A percentile compares a stretch with the other conserved stretches of the same genome.
Conservation (phyloP, 148 eudicot genomes). For the Amaranthus hypochondriacus region DNA sequence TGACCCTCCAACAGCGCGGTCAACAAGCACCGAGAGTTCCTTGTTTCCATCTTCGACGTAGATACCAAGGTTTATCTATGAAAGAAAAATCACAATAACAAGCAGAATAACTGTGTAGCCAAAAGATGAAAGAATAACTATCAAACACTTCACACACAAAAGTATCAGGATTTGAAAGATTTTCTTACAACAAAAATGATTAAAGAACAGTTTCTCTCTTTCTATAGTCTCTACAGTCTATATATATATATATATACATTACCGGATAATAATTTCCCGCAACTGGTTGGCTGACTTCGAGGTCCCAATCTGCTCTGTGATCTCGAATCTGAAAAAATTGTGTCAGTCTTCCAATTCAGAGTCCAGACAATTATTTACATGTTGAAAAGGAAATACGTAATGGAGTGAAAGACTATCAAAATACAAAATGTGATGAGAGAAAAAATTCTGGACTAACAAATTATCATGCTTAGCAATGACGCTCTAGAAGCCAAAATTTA, state of each 20-base stretch:
- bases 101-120: not conserved
- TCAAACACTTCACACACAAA: not conserved
- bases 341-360: not conserved
- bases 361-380: not conserved
- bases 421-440: not conserved
- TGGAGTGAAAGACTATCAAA: not conserved
- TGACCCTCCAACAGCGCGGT: slow-evolving; percentile 78
- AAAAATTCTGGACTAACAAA: not conserved
- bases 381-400: not conserved
- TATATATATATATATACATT: slow-evolving; percentile 10
- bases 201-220: not conserved
- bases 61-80: slow-evolving; percentile 63
- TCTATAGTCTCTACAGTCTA: too few species aligned
- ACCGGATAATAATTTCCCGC: slow-evolving; percentile 88
- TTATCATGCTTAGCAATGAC: not conserved
- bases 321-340: slow-evolving; percentile 49
- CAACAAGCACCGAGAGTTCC: slow-evolving; percentile 70
- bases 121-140: not conserved
- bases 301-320: slow-evolving; percentile 70
- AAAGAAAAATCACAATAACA: not conserved
- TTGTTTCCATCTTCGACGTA: slow-evolving; percentile 53
- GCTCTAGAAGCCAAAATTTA: not conserved
- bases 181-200: not conserved
- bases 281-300: slow-evolving; percentile 57
- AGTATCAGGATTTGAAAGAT: not conserved